Percentiles rank a stretch among this genome's conserved stretches.
phyloP scores from a whole-genome alignment of 2,329 filamentous ascomycete species.

The Pseudocercospora macadamiae region DNA sequence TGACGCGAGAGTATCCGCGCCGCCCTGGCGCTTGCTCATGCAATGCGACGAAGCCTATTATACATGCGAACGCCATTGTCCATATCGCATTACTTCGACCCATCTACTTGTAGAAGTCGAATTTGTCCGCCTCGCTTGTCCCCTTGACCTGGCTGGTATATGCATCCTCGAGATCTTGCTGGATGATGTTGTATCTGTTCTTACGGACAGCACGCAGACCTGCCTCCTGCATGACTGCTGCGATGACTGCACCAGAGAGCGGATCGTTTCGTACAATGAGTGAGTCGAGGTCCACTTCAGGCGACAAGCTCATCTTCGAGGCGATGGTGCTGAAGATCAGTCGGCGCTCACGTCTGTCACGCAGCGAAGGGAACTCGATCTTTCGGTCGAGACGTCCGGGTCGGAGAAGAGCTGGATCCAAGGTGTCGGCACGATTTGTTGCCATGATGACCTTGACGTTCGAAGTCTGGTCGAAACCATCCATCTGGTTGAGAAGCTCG shows the following conservation, averaged over 20 bases:
- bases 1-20: neutral
- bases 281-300: constrained; percentile 94
- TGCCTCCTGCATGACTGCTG: constrained; percentile 98
- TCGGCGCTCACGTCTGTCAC: constrained; percentile 90
- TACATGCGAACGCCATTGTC: neutral
- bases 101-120: constrained; percentile 85
- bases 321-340: constrained; percentile 98
- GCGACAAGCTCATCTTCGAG: constrained; percentile 92
- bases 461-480: constrained; percentile 97
- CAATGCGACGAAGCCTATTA: neutral
- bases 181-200: constrained; percentile 99
- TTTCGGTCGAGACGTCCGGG: constrained; percentile 95
- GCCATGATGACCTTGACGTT: constrained; percentile 99
- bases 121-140: constrained; percentile 70
- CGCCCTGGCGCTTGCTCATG: neutral
- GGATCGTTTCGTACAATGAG: constrained; percentile 97
- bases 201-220: constrained; percentile 91
- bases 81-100: neutral
- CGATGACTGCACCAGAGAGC: constrained; percentile 91
- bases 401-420: constrained; percentile 91
- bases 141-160: constrained; percentile 97
- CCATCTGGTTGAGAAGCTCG: constrained; percentile 98
- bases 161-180: constrained; percentile 92
- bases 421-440: constrained; percentile 95
- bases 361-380: constrained; percentile 96